Evolutionary conservation across 192 early-diverging fungal genomes (phyloP).

Genomic region (Piromyces sp.): DNA sequence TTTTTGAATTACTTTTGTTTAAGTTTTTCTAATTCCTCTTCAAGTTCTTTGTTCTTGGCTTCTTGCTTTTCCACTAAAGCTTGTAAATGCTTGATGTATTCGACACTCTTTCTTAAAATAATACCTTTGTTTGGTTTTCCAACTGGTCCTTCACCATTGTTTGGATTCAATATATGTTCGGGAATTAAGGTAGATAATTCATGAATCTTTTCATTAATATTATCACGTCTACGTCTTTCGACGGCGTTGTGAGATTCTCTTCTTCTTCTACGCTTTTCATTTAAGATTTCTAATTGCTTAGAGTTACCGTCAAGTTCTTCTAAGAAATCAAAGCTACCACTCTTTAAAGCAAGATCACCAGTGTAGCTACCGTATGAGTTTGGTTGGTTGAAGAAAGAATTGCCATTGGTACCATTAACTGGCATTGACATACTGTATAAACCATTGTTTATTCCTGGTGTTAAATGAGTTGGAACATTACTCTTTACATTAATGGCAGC

Average conservation of each 20-base stretch:
- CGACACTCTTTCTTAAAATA: constrained; percentile 84
- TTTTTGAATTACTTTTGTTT: constrained; percentile 3
- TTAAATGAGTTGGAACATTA: not conserved
- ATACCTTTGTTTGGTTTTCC: constrained; percentile 91
- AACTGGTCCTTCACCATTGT: constrained; percentile 14
- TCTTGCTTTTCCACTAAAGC: constrained; percentile 42
- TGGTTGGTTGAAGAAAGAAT: not conserved
- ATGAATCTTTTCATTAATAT: constrained; percentile 96
- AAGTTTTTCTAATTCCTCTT: constrained; percentile 23
- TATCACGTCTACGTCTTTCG: constrained; percentile 83
- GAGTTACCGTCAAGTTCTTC: not conserved
- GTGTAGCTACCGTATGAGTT: not conserved
- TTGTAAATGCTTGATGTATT: constrained; percentile 75
- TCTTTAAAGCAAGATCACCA: not conserved
- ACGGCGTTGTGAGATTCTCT: constrained; percentile 97
- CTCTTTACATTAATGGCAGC: not conserved
- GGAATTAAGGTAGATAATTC: constrained; percentile 76
- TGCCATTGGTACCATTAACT: constrained; percentile 15
- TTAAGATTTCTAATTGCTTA: constrained; percentile 15
- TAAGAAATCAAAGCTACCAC: not conserved
- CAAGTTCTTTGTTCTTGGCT: constrained; percentile 51
- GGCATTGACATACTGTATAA: constrained; percentile 27
- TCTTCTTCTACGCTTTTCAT: constrained; percentile 79
- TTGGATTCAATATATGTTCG: constrained; percentile 42
- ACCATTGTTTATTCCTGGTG: not conserved